These are phyloP conservation scores for Xylaria polymorpha DNA, from an alignment of 2,329 filamentous ascomycete genomes.

Conservation along the genomic window DNA sequence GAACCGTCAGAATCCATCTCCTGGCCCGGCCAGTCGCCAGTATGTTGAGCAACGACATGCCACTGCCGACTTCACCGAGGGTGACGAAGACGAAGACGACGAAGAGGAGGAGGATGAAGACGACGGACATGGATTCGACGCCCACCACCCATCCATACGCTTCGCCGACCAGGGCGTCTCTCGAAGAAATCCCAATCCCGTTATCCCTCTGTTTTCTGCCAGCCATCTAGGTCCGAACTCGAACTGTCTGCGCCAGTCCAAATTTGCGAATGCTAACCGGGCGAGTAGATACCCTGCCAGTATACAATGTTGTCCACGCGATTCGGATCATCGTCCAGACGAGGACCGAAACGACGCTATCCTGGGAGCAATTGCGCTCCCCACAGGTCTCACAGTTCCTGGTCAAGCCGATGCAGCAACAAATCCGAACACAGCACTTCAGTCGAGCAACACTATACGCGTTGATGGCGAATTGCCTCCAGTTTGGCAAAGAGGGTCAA, in stretches of 20 bases:
- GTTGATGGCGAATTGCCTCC: constrained; percentile 91
- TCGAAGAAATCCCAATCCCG: constrained; percentile 45
- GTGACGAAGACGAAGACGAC: constrained; percentile 74
- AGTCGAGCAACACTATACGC: constrained; percentile 89
- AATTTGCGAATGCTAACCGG: constrained; percentile 21
- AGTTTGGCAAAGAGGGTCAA: constrained; percentile 90
- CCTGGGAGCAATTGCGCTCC: constrained; percentile 95
- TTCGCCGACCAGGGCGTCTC: constrained; percentile 55
- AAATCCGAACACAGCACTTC: constrained; percentile 85
- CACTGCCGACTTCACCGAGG: constrained; percentile 73
- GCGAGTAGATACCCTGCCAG: constrained; percentile 78
- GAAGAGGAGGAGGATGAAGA: constrained; percentile 73
- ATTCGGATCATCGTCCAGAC: constrained; percentile 86
- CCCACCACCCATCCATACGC: constrained; percentile 48
- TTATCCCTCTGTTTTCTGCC: constrained; percentile 83
- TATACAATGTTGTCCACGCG: constrained; percentile 90
- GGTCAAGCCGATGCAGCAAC: constrained; percentile 93
- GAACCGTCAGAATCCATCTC: constrained; percentile 45
- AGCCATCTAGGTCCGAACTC: constrained; percentile 74
- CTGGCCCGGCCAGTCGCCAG: constrained; percentile 47
- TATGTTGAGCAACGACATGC: constrained; percentile 62
- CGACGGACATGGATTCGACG: constrained; percentile 49
- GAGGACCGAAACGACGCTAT: constrained; percentile 89
- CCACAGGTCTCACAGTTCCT: constrained; percentile 96
- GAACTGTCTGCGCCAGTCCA: neutral